These are phyloP conservation scores for Ploettnerulaceae sp. DNA, from an alignment of 2,329 filamentous ascomycete genomes.

Conservation along the genomic window DNA sequence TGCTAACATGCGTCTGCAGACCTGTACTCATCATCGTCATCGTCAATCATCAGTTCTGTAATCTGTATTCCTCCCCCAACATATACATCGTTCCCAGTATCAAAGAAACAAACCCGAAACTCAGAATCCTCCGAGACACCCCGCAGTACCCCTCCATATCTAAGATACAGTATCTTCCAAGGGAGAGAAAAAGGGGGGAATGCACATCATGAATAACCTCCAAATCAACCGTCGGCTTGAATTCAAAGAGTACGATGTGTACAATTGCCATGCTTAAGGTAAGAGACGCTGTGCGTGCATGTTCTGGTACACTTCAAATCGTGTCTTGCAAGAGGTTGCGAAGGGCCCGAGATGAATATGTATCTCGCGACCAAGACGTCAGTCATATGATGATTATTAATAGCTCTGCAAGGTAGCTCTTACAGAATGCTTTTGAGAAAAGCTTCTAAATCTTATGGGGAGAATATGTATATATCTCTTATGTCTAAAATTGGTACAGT, in stretches of 20 bases:
- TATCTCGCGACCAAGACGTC: too few relatives aligned
- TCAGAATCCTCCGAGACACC: slow-evolving; percentile 36
- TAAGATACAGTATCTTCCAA: background rate
- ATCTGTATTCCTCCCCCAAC: background rate
- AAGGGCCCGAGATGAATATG: too few relatives aligned
- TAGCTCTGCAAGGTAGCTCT: background rate
- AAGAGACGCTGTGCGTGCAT: background rate
- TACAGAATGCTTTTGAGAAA: too few relatives aligned
- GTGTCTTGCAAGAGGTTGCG: too few relatives aligned
- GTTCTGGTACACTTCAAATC: too few relatives aligned
- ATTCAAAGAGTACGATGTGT: slow-evolving; percentile 66
- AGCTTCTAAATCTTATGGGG: too few relatives aligned
- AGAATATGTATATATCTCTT: background rate
- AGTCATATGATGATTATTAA: slow-evolving; percentile 5
- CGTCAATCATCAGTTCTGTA: background rate
- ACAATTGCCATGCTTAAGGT: slow-evolving; percentile 51
- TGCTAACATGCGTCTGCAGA: slow-evolving; percentile 51
- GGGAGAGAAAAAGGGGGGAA: slow-evolving; percentile 8
- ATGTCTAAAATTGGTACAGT: too few relatives aligned
- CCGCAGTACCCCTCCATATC: slow-evolving; percentile 14
- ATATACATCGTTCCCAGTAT: background rate
- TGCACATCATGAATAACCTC: slow-evolving; percentile 53
- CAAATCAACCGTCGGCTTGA: slow-evolving; percentile 47
- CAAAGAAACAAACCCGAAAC: background rate
- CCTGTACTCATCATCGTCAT: slow-evolving; percentile 38